Evolutionary conservation across 192 early-diverging fungal genomes (phyloP).

Genomic region (Podila clonocystis): DNA sequence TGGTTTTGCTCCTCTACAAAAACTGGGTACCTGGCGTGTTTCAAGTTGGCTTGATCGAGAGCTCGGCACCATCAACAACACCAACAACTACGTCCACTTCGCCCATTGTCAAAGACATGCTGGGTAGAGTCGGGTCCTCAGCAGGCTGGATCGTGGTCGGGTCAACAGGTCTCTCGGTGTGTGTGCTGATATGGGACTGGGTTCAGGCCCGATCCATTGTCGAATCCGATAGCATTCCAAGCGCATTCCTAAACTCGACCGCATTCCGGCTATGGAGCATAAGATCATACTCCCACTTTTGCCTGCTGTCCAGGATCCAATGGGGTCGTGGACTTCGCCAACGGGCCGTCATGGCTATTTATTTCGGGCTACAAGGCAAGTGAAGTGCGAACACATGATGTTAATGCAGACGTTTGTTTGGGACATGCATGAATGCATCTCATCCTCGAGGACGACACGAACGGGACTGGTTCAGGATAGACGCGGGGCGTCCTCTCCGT

Average conservation of each 20-base stretch:
- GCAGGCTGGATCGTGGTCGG: slow-evolving; percentile 31
- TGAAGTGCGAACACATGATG: neutral
- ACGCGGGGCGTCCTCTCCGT: no score
- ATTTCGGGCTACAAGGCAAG: slow-evolving; percentile 46
- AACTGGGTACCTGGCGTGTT: slow-evolving; percentile 17
- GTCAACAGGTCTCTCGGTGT: slow-evolving; percentile 20
- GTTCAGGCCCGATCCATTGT: slow-evolving; percentile 24
- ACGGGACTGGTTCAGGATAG: no score
- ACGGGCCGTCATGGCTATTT: slow-evolving; percentile 16
- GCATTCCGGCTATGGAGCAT: slow-evolving; percentile 37
- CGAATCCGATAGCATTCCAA: slow-evolving; percentile 30
- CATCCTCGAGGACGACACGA: neutral
- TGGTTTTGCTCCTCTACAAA: slow-evolving; percentile 16
- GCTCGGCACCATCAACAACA: neutral
- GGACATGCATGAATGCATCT: neutral
- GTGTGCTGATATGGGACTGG: slow-evolving; percentile 32
- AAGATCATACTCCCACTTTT: slow-evolving; percentile 45
- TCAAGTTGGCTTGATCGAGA: neutral
- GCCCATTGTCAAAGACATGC: neutral
- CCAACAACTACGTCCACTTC: neutral
- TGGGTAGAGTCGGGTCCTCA: neutral
- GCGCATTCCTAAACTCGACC: slow-evolving; percentile 23
- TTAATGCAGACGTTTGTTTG: neutral
- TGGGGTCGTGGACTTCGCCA: slow-evolving; percentile 33
- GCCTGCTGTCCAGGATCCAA: slow-evolving; percentile 19